Conservation (phyloP, 1,139 yeast genomes). For the Candida tunisiensis region DNA sequence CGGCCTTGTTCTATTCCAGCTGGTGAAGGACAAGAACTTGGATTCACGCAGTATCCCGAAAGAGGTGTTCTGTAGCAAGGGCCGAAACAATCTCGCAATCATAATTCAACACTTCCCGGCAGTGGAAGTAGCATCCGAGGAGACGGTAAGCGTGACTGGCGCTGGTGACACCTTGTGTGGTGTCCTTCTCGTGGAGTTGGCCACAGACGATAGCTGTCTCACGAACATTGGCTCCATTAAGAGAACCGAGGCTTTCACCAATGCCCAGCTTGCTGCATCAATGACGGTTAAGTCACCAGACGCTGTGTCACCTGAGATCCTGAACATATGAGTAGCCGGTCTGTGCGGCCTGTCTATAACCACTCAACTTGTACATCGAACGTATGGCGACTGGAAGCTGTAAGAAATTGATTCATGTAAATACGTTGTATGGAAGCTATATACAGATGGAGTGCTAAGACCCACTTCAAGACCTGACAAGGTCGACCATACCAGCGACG, state of each 20-base stretch:
- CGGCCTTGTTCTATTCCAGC: constrained; percentile 40
- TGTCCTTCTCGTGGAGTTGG: constrained; percentile 24
- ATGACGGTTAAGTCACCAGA: constrained; percentile 23
- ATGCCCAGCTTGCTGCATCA: constrained; percentile 41
- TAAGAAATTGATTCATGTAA: no score
- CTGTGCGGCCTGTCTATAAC: no score
- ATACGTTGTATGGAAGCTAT: no score
- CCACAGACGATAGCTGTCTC: constrained; percentile 15
- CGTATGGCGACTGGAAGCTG: no score
- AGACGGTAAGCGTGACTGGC: constrained; percentile 38
- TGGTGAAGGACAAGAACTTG: constrained; percentile 16
- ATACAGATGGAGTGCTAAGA: no score
- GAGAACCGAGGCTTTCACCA: constrained; percentile 17
- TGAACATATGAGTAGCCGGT: constrained; percentile 1
- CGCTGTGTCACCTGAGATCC: constrained; percentile 14
- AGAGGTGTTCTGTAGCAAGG: no score
- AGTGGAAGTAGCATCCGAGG: constrained; percentile 5
- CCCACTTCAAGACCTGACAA: no score
- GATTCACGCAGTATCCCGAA: constrained; percentile 7
- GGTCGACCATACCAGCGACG: constrained; percentile 12
- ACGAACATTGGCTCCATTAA: constrained; percentile 13
- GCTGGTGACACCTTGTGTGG: constrained; percentile 58
- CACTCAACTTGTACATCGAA: no score
- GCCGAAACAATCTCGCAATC: constrained; percentile 30
- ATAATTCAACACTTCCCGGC: constrained; percentile 45